These are phyloP conservation scores for Aspergillus arachidicola DNA, from an alignment of 2,329 filamentous ascomycete species.

Conservation along the genomic window DNA sequence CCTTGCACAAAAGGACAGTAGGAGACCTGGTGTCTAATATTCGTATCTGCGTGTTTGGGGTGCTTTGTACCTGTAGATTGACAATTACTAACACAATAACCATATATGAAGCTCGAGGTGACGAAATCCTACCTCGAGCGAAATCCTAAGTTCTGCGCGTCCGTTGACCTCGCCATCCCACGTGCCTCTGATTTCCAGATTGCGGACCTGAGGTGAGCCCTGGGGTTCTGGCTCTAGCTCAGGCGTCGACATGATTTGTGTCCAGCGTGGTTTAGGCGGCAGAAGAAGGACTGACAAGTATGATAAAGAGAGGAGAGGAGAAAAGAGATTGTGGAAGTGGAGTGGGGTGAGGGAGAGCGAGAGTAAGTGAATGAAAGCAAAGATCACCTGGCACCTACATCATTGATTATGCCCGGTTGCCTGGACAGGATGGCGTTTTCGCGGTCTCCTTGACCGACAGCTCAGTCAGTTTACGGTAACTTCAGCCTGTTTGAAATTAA, in stretches of 20 bases:
- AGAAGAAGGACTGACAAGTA: neutral
- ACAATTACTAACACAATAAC: neutral
- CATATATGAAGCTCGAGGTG: neutral
- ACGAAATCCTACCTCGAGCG: slow-evolving; percentile 32
- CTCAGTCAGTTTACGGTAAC: neutral
- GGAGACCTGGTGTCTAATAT: slow-evolving; percentile 24
- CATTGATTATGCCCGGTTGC: too few species aligned
- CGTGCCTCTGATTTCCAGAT: slow-evolving; percentile 33
- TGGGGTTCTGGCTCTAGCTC: neutral
- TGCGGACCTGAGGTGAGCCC: slow-evolving; percentile 23
- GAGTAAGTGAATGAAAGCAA: neutral
- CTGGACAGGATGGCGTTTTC: neutral
- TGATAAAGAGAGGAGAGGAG: neutral
- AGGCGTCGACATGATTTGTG: neutral
- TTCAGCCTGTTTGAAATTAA: neutral
- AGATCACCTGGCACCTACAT: neutral
- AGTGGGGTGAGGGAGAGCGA: slow-evolving; percentile 1
- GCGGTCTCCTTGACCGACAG: neutral
- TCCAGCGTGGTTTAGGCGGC: neutral
- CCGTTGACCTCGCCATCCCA: slow-evolving; percentile 33
- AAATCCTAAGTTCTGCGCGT: slow-evolving; percentile 29
- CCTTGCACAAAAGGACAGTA: slow-evolving; percentile 14
- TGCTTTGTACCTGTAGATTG: slow-evolving; percentile 25
- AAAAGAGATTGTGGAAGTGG: neutral
- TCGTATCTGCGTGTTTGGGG: slow-evolving; percentile 24